Evolutionary conservation across 1,139 yeast genomes (phyloP).

Genomic region (Schizosaccharomyces versatilis): DNA sequence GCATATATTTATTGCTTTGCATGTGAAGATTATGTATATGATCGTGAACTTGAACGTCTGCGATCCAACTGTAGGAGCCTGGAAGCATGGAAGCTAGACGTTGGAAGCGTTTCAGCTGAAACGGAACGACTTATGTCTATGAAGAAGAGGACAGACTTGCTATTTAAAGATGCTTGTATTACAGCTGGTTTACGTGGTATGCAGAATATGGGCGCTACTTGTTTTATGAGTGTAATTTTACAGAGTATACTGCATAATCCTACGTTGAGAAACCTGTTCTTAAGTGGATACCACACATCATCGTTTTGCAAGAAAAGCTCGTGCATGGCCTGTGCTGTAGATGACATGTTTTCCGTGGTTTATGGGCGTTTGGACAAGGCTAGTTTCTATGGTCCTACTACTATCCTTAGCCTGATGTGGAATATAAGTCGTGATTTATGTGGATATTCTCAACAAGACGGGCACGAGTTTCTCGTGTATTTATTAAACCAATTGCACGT

Average conservation of each 20-base stretch:
- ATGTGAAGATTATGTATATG: conserved; percentile 52
- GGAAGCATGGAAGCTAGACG: conserved; percentile 7
- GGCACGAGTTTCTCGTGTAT: conserved; percentile 92
- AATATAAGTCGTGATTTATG: conserved; percentile 61
- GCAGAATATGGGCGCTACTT: conserved; percentile 85
- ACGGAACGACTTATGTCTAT: conserved; percentile 30
- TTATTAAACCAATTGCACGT: conserved; percentile 58
- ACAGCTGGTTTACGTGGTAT: conserved; percentile 53
- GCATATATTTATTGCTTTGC: conserved; percentile 55
- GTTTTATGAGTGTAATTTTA: conserved; percentile 77
- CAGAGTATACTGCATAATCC: conserved; percentile 84
- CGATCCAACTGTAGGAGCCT: conserved; percentile 17
- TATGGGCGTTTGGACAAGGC: conserved; percentile 1
- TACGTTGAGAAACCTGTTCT: conserved; percentile 48
- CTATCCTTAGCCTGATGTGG: conserved; percentile 63
- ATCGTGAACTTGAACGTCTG: conserved; percentile 32
- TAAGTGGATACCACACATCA: conserved; percentile 41
- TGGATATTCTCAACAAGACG: conserved; percentile 92
- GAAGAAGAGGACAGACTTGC: conserved; percentile 11
- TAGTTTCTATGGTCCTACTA: conserved; percentile 33
- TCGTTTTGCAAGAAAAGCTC: conserved; percentile 20
- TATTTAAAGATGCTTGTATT: conserved; percentile 20
- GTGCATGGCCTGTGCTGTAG: conserved; percentile 71
- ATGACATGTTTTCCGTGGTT: conserved; percentile 39
- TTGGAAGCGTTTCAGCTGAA: conserved; percentile 13